Percentiles rank a stretch among this genome's conserved stretches.
These are phyloP conservation scores for Blastocrithidia nonstop DNA, from an alignment of 208 protist species.

Conservation along the genomic window DNA sequence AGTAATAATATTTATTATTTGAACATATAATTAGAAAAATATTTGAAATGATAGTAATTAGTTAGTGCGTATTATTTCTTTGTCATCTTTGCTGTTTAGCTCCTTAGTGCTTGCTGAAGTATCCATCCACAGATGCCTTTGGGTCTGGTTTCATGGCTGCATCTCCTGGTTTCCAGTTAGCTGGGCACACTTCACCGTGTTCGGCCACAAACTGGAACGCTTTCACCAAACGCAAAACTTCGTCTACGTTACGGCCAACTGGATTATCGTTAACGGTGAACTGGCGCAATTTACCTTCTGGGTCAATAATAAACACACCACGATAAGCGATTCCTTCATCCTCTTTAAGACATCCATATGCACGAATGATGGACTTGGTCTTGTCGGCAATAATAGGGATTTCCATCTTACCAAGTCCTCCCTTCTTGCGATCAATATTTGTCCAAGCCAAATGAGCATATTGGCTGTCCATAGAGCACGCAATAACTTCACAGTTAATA, in stretches of 20 bases:
- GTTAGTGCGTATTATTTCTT: too few species aligned
- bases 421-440: slow-evolving; percentile 88
- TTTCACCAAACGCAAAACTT: slow-evolving; percentile 86
- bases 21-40: too few species aligned
- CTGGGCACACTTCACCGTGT: slow-evolving; percentile 91
- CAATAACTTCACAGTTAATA: slow-evolving; percentile 3
- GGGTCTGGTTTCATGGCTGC: slow-evolving; percentile 89
- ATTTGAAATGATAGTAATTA: too few species aligned
- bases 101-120: slow-evolving; percentile 58
- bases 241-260: not conserved
- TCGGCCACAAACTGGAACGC: slow-evolving; percentile 92
- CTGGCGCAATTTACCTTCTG: slow-evolving; percentile 15
- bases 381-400: slow-evolving; percentile 13
- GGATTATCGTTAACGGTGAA: not conserved
- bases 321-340: slow-evolving; percentile 5
- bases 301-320: slow-evolving; percentile 3
- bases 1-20: too few species aligned
- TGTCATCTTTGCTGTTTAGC: too few species aligned
- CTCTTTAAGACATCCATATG: slow-evolving; percentile 90
- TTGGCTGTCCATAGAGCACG: slow-evolving; percentile 10
- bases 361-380: slow-evolving; percentile 66
- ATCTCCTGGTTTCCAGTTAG: slow-evolving; percentile 84
- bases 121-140: slow-evolving; percentile 72
- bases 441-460: slow-evolving; percentile 92
- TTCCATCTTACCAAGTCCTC: slow-evolving; percentile 92